phyloP scores from a whole-genome alignment of 208 protist genomes.

The Wallacemonas sp. region DNA sequence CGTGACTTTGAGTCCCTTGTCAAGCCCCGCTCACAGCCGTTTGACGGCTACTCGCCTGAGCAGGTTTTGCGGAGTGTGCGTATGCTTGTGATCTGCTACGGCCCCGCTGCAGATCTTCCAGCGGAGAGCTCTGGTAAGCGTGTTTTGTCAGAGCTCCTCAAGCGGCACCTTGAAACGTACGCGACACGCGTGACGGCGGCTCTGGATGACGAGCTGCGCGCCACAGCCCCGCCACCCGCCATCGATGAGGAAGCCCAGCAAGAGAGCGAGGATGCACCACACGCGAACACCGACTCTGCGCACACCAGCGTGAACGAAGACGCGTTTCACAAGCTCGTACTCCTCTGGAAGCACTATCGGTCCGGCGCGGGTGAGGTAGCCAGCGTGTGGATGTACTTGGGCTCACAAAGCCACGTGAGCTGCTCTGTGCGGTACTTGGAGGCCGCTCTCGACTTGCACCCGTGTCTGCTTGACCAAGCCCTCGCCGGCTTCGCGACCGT shows the following conservation, averaged over 20 bases:
- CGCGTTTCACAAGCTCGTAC: conserved; percentile 32
- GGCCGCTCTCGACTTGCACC: conserved; percentile 31
- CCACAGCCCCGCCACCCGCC: neutral
- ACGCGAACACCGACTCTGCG: conserved; percentile 11
- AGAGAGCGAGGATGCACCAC: neutral
- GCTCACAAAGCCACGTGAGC: conserved; percentile 37
- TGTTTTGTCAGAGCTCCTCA: conserved; percentile 27
- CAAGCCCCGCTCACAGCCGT: conserved; percentile 17
- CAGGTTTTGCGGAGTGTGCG: conserved; percentile 48
- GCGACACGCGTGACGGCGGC: conserved; percentile 17
- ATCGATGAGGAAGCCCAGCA: neutral
- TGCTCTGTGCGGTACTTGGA: conserved; percentile 23
- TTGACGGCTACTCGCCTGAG: conserved; percentile 53
- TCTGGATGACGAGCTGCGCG: conserved; percentile 13
- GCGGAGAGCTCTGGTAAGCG: conserved; percentile 15
- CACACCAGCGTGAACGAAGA: conserved; percentile 7
- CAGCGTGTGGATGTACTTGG: conserved; percentile 59
- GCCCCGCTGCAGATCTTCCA: neutral
- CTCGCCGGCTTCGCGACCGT: conserved; percentile 32
- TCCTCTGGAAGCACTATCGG: conserved; percentile 43
- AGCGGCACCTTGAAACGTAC: conserved; percentile 28
- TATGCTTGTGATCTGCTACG: conserved; percentile 40
- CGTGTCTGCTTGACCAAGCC: conserved; percentile 39
- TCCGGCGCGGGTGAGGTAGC: conserved; percentile 39
- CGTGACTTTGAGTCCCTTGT: conserved; percentile 2